These are phyloP conservation scores for Tylopilus vinaceipallidus DNA, from an alignment of 768 basidiomycete genomes.

Conservation along the genomic window DNA sequence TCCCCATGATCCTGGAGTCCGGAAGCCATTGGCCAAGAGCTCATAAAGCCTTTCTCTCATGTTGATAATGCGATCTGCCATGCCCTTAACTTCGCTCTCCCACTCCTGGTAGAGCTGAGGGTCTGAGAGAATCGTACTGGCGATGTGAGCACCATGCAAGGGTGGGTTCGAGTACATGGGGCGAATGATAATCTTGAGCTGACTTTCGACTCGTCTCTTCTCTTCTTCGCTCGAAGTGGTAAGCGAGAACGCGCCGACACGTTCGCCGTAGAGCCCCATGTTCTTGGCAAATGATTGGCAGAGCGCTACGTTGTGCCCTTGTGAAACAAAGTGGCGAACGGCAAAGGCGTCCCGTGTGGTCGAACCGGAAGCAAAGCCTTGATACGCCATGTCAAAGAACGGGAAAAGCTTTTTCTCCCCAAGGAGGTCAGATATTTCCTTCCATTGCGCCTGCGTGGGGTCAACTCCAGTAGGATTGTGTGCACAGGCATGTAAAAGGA, in stretches of 20 bases:
- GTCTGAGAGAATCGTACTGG: conserved; percentile 77
- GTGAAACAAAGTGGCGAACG: conserved; percentile 86
- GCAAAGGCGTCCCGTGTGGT: conserved; percentile 92
- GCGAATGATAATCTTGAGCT: conserved; percentile 92
- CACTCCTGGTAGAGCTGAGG: conserved; percentile 78
- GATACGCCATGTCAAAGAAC: conserved; percentile 99
- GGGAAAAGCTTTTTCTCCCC: conserved; percentile 92
- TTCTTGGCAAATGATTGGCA: conserved; percentile 99
- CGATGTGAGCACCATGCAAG: conserved; percentile 83
- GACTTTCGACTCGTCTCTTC: conserved; percentile 86
- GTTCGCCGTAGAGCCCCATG: conserved; percentile 98
- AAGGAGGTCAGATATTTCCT: conserved; percentile 80
- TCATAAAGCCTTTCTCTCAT: conserved; percentile 87
- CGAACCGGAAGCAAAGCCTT: conserved; percentile 96
- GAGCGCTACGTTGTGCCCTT: conserved; percentile 88
- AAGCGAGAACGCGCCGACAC: conserved; percentile 95
- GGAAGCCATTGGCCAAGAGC: conserved; percentile 68
- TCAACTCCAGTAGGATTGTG: conserved; percentile 99
- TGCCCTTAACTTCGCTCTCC: conserved; percentile 90
- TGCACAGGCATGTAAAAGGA: conserved; percentile 94
- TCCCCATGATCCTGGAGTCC: conserved; percentile 93
- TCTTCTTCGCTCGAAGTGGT: conserved; percentile 66
- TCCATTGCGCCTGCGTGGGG: conserved; percentile 92
- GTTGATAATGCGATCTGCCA: conserved; percentile 93
- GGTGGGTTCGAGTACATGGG: conserved; percentile 99